Evolutionary conservation across 495 filamentous ascomycete genomes (phyloP), one percentile per base, ranked within the genome.

Genomic region (Aspergillus ostianus): DNA sequence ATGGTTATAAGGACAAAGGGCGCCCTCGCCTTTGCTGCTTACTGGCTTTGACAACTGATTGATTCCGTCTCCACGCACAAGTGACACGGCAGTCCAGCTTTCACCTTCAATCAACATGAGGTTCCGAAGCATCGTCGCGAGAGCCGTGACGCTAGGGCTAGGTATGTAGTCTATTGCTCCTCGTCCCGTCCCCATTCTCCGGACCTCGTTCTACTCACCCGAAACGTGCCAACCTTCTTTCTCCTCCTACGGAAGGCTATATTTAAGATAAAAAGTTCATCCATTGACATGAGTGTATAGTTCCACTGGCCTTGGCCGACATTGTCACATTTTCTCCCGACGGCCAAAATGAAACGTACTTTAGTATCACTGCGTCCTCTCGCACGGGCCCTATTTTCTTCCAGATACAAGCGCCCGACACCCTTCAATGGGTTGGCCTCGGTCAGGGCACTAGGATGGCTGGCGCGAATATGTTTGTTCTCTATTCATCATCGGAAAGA

Each of bases 391-490:
- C 73, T 8, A 80, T 91, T 50, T 89, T 84, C 68, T 77, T 91
- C 57, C 88, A 89, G 61, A 80, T 92, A 49, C 74, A 71, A 30
- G 85, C 87, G 2, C 86, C 88, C 0, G 72, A 76, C 2, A 72
- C 73, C 0, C 77, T 83, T 62, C 70, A 80, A 67, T 92, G 89
- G 88, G 81, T 88, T 20, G 85, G 78, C 1, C 70, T 90, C 7
- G 89, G 87, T 8, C 85, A 87, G 47, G 89, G 89, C 15, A 62
- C 56, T 0, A 61, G 63, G 29, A 92, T 92, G 89, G 64, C 68
- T 1, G 84, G 80, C 17, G 73, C 89, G 17, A 85, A 84, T 61
- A 88, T 92, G 32, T 90, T 90, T 61, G 67, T 91, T 30, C 80
- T 89, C 61, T 91, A 90, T 18, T 82, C 84, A 4, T 61, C 63